These are phyloP conservation scores for Penicillium maclennaniae DNA, from an alignment of 495 filamentous ascomycete genomes.

Conservation along the genomic window DNA sequence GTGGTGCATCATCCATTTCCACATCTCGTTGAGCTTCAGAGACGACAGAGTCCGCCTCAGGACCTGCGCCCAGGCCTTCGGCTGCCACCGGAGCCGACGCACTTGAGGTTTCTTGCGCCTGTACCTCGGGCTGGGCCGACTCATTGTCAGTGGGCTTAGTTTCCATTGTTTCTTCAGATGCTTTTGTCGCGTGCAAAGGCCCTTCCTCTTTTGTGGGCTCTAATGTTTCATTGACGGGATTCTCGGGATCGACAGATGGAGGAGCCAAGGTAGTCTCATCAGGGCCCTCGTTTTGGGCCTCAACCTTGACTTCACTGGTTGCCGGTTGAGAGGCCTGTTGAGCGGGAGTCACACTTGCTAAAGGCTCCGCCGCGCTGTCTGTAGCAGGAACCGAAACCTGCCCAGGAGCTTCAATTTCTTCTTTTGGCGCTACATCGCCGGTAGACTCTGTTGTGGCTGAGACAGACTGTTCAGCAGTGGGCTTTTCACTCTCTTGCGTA, in stretches of 20 bases:
- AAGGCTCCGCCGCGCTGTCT: not conserved
- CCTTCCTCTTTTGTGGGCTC: conserved; percentile 2
- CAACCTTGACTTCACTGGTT: conserved; percentile 5
- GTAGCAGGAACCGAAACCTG: not conserved
- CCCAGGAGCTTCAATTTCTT: conserved; percentile 1
- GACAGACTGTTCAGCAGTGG: not conserved
- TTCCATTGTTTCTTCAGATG: not conserved
- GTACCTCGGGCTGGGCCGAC: not conserved
- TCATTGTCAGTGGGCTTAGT: not conserved
- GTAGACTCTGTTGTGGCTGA: not conserved
- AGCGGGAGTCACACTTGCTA: not conserved
- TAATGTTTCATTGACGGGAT: conserved; percentile 5
- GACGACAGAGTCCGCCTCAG: not conserved
- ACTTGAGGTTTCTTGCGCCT: not conserved
- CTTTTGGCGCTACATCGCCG: not conserved
- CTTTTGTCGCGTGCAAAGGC: not conserved
- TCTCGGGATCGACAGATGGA: conserved; percentile 5
- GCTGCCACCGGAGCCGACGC: not conserved
- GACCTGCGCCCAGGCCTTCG: not conserved
- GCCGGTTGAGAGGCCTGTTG: conserved; percentile 1
- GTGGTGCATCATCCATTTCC: conserved; percentile 8
- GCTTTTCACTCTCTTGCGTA: conserved; percentile 2
- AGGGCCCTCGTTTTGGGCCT: not conserved
- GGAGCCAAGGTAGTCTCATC: not conserved
- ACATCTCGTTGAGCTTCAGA: conserved; percentile 9